These are phyloP conservation scores for Sanguinoderma infundibulare DNA, from an alignment of 1,284 basidiomycete genomes.

Conservation along the genomic window DNA sequence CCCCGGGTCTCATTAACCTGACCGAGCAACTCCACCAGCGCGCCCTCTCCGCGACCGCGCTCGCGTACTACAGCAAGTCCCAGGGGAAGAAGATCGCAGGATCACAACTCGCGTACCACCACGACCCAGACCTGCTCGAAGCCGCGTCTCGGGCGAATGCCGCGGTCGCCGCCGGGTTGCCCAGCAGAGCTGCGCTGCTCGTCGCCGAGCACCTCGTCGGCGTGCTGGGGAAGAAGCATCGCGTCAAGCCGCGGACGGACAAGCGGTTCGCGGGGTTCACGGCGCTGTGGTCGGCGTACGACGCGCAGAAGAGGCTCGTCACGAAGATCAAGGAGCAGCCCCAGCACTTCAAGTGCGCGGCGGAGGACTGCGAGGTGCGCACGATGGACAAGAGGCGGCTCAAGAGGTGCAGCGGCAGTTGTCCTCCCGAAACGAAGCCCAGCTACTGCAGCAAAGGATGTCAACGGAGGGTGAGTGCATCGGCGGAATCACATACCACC, in stretches of 20 bases:
- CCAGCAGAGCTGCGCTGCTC: not conserved
- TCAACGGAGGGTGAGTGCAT: constrained; percentile 6
- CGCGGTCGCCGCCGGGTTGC: not conserved
- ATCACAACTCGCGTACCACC: not conserved
- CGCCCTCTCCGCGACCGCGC: not conserved
- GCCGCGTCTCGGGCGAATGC: not conserved
- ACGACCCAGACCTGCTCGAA: not conserved
- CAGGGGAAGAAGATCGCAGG: not conserved
- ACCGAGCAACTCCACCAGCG: not conserved
- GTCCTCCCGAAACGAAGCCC: constrained; percentile 10
- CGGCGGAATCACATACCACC: not conserved
- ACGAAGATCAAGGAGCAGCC: not conserved
- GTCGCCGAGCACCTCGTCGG: not conserved
- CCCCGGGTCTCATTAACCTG: not conserved
- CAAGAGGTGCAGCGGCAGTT: constrained; percentile 4
- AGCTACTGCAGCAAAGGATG: constrained; percentile 12
- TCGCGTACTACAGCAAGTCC: not conserved
- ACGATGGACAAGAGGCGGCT: not conserved
- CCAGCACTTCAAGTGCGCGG: constrained; percentile 2
- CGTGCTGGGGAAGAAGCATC: not conserved
- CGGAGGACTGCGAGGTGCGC: constrained; percentile 3
- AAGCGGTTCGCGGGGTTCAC: not conserved
- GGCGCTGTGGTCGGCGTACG: not conserved
- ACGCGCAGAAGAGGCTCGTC: not conserved
- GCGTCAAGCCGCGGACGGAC: not conserved